Evolutionary conservation across 2,329 filamentous ascomycete species (phyloP).

Genomic region (Hymenoscyphus linearis): DNA sequence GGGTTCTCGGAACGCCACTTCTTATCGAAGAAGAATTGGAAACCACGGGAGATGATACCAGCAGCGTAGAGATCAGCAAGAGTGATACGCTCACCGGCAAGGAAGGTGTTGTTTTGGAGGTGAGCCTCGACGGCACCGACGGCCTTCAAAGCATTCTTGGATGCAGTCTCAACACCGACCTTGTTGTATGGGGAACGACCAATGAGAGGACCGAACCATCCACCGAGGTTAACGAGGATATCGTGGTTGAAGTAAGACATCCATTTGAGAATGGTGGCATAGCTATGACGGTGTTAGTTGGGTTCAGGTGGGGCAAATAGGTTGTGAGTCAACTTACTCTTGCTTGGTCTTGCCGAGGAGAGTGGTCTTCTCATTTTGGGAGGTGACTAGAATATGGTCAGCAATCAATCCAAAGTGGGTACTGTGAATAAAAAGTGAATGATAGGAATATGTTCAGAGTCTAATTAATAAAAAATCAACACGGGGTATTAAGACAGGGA

Average conservation of each 20-base stretch:
- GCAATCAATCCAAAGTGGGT: conserved; percentile 13
- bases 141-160: conserved; percentile 63
- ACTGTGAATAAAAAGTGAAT: conserved; percentile 11
- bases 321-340: conserved; percentile 54
- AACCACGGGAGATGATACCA: conserved; percentile 76
- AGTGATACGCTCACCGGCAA: conserved; percentile 95
- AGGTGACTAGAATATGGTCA: conserved; percentile 65
- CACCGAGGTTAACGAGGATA: conserved; percentile 66
- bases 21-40: conserved; percentile 93
- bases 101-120: conserved; percentile 89
- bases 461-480: conserved; percentile 79
- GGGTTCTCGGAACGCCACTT: conserved; percentile 78
- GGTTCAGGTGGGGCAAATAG: not conserved
- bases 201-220: conserved; percentile 82
- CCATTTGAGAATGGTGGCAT: conserved; percentile 97
- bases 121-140: conserved; percentile 76
- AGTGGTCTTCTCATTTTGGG: conserved; percentile 99
- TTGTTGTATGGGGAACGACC: conserved; percentile 91
- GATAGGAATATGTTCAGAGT: conserved; percentile 59
- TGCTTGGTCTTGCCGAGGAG: conserved; percentile 99
- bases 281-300: conserved; percentile 42
- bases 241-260: conserved; percentile 95
- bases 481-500: conserved; percentile 93
- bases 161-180: conserved; percentile 82
- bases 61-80: conserved; percentile 88